Percentiles rank a stretch among this genome's conserved stretches.
Conservation (phyloP, 495 filamentous ascomycete genomes). For the Hamigera avellanea region DNA sequence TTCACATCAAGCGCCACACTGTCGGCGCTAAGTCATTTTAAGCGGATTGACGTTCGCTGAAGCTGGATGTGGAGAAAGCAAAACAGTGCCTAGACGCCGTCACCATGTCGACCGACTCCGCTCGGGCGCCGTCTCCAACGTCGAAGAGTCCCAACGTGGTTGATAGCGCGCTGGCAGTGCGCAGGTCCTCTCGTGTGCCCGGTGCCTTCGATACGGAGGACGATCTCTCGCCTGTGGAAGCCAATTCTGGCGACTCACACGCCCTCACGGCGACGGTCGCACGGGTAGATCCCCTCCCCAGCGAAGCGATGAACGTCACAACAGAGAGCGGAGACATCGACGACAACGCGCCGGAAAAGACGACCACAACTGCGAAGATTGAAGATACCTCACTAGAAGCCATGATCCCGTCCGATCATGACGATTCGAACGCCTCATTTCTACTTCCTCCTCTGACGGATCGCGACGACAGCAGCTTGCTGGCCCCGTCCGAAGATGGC, state of each 20-base stretch:
- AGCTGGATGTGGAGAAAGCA: constrained; percentile 21
- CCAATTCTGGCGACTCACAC: constrained; percentile 18
- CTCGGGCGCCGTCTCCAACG: constrained; percentile 10
- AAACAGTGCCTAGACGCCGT: constrained; percentile 18
- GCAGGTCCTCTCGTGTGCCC: constrained; percentile 19
- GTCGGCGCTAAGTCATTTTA: no score
- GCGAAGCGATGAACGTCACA: constrained; percentile 1
- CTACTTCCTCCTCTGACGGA: constrained; percentile 27
- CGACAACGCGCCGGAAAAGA: constrained; percentile 10
- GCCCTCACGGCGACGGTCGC: constrained; percentile 26
- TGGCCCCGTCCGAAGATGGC: constrained; percentile 19
- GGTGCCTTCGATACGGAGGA: constrained; percentile 24
- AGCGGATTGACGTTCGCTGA: no score
- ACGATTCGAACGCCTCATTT: constrained; percentile 16
- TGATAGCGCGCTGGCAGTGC: constrained; percentile 13
- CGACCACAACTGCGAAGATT: constrained; percentile 2
- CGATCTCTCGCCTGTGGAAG: constrained; percentile 25
- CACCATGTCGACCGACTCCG: constrained; percentile 28
- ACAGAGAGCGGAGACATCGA: no score
- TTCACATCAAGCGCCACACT: no score
- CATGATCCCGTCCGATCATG: constrained; percentile 3
- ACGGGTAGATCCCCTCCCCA: constrained; percentile 17
- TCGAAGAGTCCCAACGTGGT: constrained; percentile 7
- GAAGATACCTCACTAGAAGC: neutral
- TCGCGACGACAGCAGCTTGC: constrained; percentile 26